phyloP scores from a whole-genome alignment of 129 eudicot species.

The Saposhnikovia divaricata region DNA sequence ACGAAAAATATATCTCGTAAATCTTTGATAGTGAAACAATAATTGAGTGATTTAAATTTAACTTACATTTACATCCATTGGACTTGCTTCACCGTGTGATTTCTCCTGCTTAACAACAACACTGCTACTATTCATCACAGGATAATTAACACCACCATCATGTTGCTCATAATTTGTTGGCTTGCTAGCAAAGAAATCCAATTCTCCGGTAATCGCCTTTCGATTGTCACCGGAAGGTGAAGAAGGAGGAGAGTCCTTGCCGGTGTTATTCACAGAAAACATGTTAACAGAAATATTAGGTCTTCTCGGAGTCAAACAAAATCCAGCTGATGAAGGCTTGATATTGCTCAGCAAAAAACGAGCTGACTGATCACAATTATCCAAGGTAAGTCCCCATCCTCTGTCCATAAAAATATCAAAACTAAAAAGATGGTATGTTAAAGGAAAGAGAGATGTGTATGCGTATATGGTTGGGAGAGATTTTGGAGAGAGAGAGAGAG shows the following conservation, averaged over 20 bases:
- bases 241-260: constrained; percentile 10
- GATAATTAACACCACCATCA: constrained; percentile 4
- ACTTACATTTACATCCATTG: constrained; percentile 47
- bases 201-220: constrained; percentile 34
- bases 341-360: not conserved
- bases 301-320: constrained; percentile 30
- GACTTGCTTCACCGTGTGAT: constrained; percentile 15
- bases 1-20: too few relatives aligned
- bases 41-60: not conserved
- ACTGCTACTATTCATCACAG: constrained; percentile 3
- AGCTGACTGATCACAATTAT: constrained; percentile 36
- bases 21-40: too few relatives aligned
- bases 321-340: constrained; percentile 9
- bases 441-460: not conserved
- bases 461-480: not conserved
- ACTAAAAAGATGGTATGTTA: not conserved
- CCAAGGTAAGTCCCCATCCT: constrained; percentile 40
- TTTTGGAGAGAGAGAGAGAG: not conserved
- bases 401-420: constrained; percentile 33
- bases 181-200: constrained; percentile 58
- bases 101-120: constrained; percentile 46
- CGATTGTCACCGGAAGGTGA: constrained; percentile 23
- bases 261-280: constrained; percentile 20
- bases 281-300: constrained; percentile 18
- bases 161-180: not conserved